Percentiles rank a stretch among this genome's conserved stretches.
phyloP scores from a whole-genome alignment of 2,329 filamentous ascomycete species.

The Ophiocordyceps australis region DNA sequence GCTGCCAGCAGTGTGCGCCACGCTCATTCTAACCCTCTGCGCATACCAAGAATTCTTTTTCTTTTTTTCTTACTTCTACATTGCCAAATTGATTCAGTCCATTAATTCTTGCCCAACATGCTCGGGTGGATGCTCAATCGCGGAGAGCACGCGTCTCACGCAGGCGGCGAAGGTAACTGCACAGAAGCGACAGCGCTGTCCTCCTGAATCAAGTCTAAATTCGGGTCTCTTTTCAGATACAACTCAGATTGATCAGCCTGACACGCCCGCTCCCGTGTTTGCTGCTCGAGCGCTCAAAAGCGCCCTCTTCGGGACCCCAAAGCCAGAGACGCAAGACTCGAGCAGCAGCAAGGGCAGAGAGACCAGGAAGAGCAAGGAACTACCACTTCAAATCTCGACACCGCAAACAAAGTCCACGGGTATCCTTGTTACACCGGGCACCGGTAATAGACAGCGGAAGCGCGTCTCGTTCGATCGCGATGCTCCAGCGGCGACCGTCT shows the following conservation, averaged over 20 bases:
- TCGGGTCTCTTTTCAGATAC: conserved; percentile 12
- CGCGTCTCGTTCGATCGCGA: conserved; percentile 47
- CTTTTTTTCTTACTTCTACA: no score
- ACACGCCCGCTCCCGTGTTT: conserved; percentile 49
- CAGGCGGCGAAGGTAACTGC: conserved; percentile 7
- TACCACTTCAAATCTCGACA: conserved; percentile 11
- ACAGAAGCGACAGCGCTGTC: not conserved
- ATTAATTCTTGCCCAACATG: conserved; percentile 26
- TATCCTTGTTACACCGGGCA: conserved; percentile 47
- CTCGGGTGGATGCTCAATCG: conserved; percentile 40
- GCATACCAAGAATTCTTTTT: no score
- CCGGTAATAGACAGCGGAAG: conserved; percentile 39
- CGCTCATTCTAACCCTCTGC: no score
- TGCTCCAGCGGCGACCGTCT: conserved; percentile 23
- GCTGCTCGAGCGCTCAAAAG: conserved; percentile 46
- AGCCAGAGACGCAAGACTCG: conserved; percentile 16
- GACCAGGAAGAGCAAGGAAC: conserved; percentile 5
- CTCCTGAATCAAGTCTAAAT: no score
- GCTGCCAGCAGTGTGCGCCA: no score
- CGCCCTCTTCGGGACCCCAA: conserved; percentile 43
- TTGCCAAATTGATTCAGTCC: no score
- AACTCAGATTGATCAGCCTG: conserved; percentile 35
- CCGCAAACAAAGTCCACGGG: conserved; percentile 34
- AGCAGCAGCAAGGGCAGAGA: conserved; percentile 8
- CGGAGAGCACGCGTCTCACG: conserved; percentile 18